Evolutionary conservation across 1,139 yeast genomes (phyloP), one percentile per base, ranked within the genome.

Genomic region (Schwanniomyces etchellsii): DNA sequence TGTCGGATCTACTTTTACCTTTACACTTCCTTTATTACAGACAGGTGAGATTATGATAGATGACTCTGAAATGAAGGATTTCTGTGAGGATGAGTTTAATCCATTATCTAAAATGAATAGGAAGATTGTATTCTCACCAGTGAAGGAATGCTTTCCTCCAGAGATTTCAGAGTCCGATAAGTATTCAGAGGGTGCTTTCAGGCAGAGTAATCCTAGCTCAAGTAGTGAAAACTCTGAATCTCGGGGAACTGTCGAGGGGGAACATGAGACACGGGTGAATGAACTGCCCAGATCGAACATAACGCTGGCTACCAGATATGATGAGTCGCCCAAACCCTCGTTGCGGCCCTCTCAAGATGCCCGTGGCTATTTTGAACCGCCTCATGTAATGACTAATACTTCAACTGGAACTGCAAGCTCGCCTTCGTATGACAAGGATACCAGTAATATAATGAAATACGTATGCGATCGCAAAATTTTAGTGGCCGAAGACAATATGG

Each of bases 401-500:
- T 71, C 80, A 0, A 75, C 81, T 0, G 81, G 81, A 18, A 77
- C 77, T 1, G 79, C 79, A 5, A 64, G 61, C 35, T 68, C 74
- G 1, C 42, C 51, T 0, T 39, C 40, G 14, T 47, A 44, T 3
- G 39, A 43, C 13, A 55, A 47, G 18, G 27, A 34, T 1, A 41
- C 41, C 18, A 46, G 46, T 17, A 48, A 48, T 14, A 36, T 59
- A 18, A 39, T 52, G 20, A 57, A 53, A 25, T 53, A 53, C 20
- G 34, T 74, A 23, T 44, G 58, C 2, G 62, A 65, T 24, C 55
- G 72, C 33, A 70, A 68, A 30, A 77, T 91, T 14, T 65, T 91
- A 35, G 89, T 91, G n/a, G 97, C 96, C 0, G 98, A 91, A 48
- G 98, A 91, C 50, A 91, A 91, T 45, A 62, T 71, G 42, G 94